Conservation (phyloP, 257 asterid genomes). For the Scutellaria galericulata region DNA sequence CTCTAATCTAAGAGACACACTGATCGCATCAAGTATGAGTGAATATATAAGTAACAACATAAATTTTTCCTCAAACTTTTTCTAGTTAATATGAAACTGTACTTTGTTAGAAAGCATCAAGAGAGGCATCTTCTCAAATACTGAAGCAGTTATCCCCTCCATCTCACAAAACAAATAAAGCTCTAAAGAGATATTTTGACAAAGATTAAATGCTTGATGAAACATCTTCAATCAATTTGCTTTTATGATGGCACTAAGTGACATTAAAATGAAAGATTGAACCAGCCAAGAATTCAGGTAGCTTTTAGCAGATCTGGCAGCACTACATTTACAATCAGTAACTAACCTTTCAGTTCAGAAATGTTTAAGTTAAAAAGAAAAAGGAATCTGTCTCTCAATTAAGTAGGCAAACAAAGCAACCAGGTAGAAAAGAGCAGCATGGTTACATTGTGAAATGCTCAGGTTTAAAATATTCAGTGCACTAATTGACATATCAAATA, state of each 20-base stretch:
- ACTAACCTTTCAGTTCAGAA: not conserved
- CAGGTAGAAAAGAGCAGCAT: conserved; percentile 1
- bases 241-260: not conserved
- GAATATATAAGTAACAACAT: not conserved
- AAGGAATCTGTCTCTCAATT: not conserved
- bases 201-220: not conserved
- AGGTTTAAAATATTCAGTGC: conserved; percentile 14
- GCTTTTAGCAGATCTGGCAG: conserved; percentile 4
- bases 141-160: conserved; percentile 1
- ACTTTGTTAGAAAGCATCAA: not conserved
- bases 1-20: not conserved
- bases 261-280: not conserved
- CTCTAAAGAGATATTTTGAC: conserved; percentile 3
- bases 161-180: not conserved
- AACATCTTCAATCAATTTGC: not conserved
- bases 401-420: conserved; percentile 18
- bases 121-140: not conserved
- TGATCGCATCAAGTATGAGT: conserved; percentile 1
- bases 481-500: conserved; percentile 13
- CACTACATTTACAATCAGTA: not conserved
- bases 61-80: not conserved
- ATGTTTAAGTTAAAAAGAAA: not conserved
- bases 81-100: not conserved
- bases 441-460: conserved; percentile 8
- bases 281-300: conserved; percentile 12